Base-by-base conservation (phyloP, 495 filamentous ascomycete genomes). In the Trichoderma reesei region DNA sequence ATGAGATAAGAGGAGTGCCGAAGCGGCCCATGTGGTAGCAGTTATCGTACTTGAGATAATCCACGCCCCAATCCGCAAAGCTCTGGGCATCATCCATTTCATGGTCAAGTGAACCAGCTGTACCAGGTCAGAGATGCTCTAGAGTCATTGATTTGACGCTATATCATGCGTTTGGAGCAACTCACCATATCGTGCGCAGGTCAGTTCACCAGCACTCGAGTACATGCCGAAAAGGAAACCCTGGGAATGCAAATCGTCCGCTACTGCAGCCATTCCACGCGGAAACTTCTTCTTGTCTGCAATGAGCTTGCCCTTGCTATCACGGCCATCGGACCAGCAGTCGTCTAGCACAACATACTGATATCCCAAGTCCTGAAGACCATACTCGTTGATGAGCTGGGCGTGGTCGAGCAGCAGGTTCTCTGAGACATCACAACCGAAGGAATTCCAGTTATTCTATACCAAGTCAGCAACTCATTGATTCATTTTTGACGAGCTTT, bases 201-300 rank as follows among this genome's bases (percentile, higher is more conserved):
- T 88, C 48, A 73, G 72, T 41, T 74, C 74, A 2, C 86, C 85
- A 11, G 85, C 85, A 67, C 79, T 79, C 38, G 60, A 70, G 72
- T 88, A 88, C 61, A 88, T 86, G 3, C 85, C 85, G 36, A 87
- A 79, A 51, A 82, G 82, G 42, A 88, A 65, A 0, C 82, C 82
- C 56, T 85, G 66, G 5, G 65, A 70, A 69, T 88, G 86, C 18
- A 87, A 72, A 62, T 80, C 65, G 26, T 80, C 69, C 0, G 83
- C 83, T 6, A 86, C 70, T 10, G 79, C 75, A n/a, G 72, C 74
- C 67, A 87, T 84, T 1, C 86, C 83, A 54, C 76, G 69, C 0
- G 86, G 84, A 65, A 88, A 88, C 64, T 81, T 85, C 4, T 67
- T 69, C 0, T 78, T 67, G 66, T 87, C 79, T 0, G 81, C 78